These are phyloP conservation scores for Sanghuangporus weigelae DNA, from an alignment of 1,284 basidiomycete genomes.

Conservation along the genomic window DNA sequence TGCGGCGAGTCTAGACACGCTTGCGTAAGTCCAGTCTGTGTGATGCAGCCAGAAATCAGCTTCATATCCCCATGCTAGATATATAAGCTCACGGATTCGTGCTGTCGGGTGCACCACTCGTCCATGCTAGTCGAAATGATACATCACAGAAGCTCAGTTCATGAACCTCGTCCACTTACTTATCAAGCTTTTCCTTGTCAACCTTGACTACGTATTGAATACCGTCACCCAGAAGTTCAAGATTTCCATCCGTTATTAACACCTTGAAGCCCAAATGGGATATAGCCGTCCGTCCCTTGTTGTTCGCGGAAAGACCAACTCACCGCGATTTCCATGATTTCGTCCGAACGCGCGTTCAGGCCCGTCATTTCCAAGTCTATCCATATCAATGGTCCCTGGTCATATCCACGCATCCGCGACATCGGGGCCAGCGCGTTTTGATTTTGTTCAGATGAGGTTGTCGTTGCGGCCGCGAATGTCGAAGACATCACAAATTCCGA, in stretches of 20 bases:
- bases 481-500: neutral
- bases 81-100: constrained; percentile 46
- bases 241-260: constrained; percentile 75
- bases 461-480: neutral
- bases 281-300: neutral
- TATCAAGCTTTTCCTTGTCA: constrained; percentile 56
- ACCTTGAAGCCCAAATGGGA: constrained; percentile 41
- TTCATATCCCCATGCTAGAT: neutral
- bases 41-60: constrained; percentile 2
- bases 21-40: constrained; percentile 66
- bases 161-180: constrained; percentile 34
- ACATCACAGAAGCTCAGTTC: neutral
- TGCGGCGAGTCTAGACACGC: constrained; percentile 63
- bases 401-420: constrained; percentile 27
- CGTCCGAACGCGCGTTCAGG: constrained; percentile 56
- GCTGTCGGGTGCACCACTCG: constrained; percentile 71
- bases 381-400: constrained; percentile 77
- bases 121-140: constrained; percentile 50
- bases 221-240: constrained; percentile 70
- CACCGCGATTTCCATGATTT: constrained; percentile 74
- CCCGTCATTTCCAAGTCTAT: constrained; percentile 90
- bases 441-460: neutral
- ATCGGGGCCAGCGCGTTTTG: neutral
- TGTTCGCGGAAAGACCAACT: constrained; percentile 12
- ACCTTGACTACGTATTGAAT: constrained; percentile 67